Conservation (phyloP, 768 basidiomycete genomes). For the Auricularia heimuer region DNA sequence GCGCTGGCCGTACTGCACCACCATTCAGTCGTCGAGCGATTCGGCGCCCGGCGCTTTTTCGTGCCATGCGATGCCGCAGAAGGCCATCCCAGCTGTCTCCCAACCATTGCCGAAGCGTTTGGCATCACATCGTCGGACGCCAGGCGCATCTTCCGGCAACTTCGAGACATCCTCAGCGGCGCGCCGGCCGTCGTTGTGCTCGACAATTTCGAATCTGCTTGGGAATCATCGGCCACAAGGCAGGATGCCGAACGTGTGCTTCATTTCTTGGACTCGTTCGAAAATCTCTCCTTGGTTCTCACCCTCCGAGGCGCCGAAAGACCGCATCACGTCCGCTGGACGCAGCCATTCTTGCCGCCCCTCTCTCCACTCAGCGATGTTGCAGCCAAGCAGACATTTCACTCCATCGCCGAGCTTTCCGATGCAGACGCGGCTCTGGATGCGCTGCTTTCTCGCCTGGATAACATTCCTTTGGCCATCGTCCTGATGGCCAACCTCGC, state of each 20-base stretch:
- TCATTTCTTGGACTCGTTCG: neutral
- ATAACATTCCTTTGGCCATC: conserved; percentile 23
- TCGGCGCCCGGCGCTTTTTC: conserved; percentile 21
- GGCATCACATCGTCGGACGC: neutral
- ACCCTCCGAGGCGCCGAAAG: neutral
- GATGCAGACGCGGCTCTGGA: neutral
- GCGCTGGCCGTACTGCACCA: conserved; percentile 25
- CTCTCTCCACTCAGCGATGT: neutral
- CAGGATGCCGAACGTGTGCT: neutral
- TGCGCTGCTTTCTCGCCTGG: conserved; percentile 9
- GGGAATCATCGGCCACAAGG: neutral
- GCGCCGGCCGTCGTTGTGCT: conserved; percentile 8
- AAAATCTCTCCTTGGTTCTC: neutral
- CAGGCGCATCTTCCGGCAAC: too few species aligned
- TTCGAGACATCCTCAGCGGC: neutral
- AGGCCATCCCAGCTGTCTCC: neutral
- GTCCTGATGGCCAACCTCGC: conserved; percentile 15
- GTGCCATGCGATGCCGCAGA: conserved; percentile 22
- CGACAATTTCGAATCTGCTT: conserved; percentile 1
- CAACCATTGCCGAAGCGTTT: neutral
- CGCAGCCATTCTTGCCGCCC: neutral
- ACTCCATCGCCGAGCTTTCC: neutral
- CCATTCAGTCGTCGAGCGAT: conserved; percentile 13
- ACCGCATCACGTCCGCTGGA: neutral
- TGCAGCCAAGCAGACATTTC: neutral